Evolutionary conservation across 176 grass and related monocot species (phyloP), one percentile per base, ranked within the genome.

Genomic region (Miscanthus lutarioriparius): DNA sequence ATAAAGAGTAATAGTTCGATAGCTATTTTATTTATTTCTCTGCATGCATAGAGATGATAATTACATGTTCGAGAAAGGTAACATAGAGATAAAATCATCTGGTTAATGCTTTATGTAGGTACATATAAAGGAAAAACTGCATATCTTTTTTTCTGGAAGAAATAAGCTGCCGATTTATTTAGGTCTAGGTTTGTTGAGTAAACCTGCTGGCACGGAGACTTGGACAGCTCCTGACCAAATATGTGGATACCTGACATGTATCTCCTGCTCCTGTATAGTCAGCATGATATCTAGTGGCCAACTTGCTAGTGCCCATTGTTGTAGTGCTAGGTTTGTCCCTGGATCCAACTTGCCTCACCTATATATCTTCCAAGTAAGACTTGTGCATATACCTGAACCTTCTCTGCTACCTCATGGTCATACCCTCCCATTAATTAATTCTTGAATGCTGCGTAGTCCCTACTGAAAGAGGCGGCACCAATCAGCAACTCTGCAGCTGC

Each of bases 281-380:
- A 39, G 38, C 8, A 23, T 73, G 82, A 32, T 32, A 32, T 32
- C 30, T 2, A 32, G 30, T 32, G 30, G 30, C 30, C 30, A 2
- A 32, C 30, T 32, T 32, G 30, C 30, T 32, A 32, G 2, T 32
- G 30, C 30, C 30, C 30, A 32, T 32, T 32, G 30, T 32, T 32
- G 30, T 32, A 32, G 30, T 32, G 30, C 30, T 32, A 32, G 30
- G 2, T 32, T 32, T 32, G 30, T 82, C 79, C 54, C 47, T 23
- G 58, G 13, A 45, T 82, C 87, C 86, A 53, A 72, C 72, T 87
- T 87, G 67, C 84, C 86, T 68, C 83, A 76, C 84, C 84, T 79
- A 84, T 87, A 80, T 94, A 88, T 83, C 86, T 65, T 63, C 61
- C 38, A 64, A 38, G 67, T 70, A 64, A 56, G 37, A 71, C 39